Evolutionary conservation across 2,329 filamentous ascomycete genomes (phyloP).

Genomic region (Albophoma yamanashiensis): DNA sequence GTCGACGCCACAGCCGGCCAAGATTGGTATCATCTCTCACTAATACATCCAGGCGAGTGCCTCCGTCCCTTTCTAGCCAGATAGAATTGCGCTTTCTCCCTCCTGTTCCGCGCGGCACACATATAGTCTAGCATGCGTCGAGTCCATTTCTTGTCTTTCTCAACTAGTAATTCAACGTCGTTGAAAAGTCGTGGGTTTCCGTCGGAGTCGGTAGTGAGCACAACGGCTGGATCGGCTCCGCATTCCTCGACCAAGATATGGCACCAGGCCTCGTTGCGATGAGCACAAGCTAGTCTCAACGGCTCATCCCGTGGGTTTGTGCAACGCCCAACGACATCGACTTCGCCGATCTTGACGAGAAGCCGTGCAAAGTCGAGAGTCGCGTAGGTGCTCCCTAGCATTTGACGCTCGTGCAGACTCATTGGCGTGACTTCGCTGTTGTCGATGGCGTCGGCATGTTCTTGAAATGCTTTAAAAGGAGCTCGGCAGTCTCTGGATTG

Average conservation of each 20-base stretch:
- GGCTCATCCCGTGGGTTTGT: neutral
- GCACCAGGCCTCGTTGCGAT: neutral
- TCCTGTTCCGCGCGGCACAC: neutral
- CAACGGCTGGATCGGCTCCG: neutral
- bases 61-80: neutral
- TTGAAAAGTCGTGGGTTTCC: too few relatives aligned
- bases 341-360: neutral
- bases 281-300: neutral
- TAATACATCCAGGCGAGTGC: too few relatives aligned
- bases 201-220: neutral
- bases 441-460: neutral
- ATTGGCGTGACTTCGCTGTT: neutral
- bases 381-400: neutral
- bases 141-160: neutral
- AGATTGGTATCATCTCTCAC: too few relatives aligned
- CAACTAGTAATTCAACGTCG: neutral
- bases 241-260: neutral
- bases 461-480: neutral
- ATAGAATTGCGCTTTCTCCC: neutral
- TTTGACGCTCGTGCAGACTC: neutral
- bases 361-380: neutral
- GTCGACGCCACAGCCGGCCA: too few relatives aligned
- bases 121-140: neutral
- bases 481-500: neutral
- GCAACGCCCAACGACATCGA: neutral